Evolutionary conservation across 1,139 yeast genomes (phyloP), one percentile per base, ranked within the genome.

Genomic region (Suhomyces atakaporum): DNA sequence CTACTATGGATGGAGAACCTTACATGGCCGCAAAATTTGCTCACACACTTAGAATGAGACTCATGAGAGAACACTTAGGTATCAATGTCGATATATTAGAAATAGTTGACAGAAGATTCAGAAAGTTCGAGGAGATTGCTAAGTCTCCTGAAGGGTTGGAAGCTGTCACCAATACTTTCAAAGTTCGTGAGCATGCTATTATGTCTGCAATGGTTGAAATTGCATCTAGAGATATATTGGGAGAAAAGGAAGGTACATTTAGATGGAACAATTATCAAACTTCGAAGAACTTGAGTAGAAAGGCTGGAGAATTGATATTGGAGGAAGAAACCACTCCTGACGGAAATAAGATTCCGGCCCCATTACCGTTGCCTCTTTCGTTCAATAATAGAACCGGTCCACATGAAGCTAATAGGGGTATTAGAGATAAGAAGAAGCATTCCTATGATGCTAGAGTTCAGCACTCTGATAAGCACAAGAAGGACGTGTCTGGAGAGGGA

Each of bases 21-120:
- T 90, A 77, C 56, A 62, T 72, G 44, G 98, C 92, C 1, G 94
- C 89, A 2, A 81, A 80, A 49, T 94, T 92, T 67, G 89, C 97
- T 0, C 95, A 89, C 58, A 84, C 94, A 3, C 66, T 94, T 45
- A 73, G 99, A 54, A 77, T 89, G 68, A 74, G 97, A 44, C 71
- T 94, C 33, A 92, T 94, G 98, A 77, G 98, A 46, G 99, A 94
- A 56, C 98, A 94, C 61, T 60, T 94, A 23, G 99, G 98, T 13
- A 83, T 95, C 33, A 92, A 87, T 58, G 92, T 90, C 31, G 98
- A 94, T 60, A 71, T 84, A 18, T 65, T 92, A 27, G 98, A 92
- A 44, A 64, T 84, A 31, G 86, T 89, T 25, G 97, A 92, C 53
- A 73, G 94, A 51, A 71, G 84, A 46, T 84, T 85, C 50, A 66